A percentile compares a stretch with the other conserved stretches of the same genome.
phyloP scores from a whole-genome alignment of 306 rosid species.

The Fragaria ananassa region DNA sequence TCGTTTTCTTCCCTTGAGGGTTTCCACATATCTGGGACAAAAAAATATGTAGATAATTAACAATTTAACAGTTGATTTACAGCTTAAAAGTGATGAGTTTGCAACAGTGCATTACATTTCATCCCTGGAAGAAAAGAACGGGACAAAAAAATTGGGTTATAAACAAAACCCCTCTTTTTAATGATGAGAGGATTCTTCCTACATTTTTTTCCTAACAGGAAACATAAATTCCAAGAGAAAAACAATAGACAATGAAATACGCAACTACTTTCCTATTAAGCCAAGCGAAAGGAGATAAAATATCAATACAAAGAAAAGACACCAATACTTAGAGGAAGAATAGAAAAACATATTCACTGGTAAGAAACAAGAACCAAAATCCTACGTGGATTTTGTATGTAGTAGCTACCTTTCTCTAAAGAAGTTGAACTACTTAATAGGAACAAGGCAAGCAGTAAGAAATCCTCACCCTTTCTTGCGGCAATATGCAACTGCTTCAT shows the following conservation, averaged over 20 bases:
- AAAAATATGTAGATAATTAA: conserved; percentile 17
- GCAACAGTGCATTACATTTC: neutral
- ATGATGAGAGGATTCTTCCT: conserved; percentile 8
- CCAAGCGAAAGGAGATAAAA: neutral
- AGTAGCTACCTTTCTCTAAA: conserved; percentile 15
- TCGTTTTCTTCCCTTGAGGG: conserved; percentile 84
- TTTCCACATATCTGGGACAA: conserved; percentile 65
- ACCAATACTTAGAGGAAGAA: neutral
- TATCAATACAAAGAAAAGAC: neutral
- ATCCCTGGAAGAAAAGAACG: neutral
- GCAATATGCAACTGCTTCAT: conserved; percentile 68
- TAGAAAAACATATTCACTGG: neutral
- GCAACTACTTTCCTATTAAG: neutral
- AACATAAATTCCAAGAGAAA: neutral
- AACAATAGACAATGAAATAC: neutral
- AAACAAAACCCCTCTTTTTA: neutral
- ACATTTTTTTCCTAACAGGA: neutral
- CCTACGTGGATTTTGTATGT: neutral
- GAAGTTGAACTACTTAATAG: conserved; percentile 7
- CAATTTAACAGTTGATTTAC: neutral
- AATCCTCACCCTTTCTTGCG: conserved; percentile 71
- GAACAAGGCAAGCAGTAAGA: conserved; percentile 2
- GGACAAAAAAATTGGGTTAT: neutral
- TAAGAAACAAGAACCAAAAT: neutral
- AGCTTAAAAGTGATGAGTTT: conserved; percentile 7